Conservation (phyloP, 768 basidiomycete genomes). For the Tephrocybe sp. region DNA sequence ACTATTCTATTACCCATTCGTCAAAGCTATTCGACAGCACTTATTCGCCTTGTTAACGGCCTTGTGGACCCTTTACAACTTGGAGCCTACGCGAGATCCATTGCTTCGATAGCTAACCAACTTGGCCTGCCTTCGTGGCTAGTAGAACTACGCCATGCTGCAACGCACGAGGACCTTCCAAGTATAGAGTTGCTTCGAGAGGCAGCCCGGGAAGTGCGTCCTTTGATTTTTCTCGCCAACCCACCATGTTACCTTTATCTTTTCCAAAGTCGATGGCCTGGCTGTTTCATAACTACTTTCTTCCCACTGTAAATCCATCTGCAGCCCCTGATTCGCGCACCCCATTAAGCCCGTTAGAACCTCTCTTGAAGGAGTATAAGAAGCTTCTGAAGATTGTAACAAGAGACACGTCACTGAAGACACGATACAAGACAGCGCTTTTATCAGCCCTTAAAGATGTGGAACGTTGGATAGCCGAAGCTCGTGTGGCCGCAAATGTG, state of each 20-base stretch:
- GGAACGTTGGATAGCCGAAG: constrained; percentile 80
- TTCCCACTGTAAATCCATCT: constrained; percentile 66
- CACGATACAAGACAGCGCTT: constrained; percentile 49
- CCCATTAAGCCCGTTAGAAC: constrained; percentile 54
- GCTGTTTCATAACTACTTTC: constrained; percentile 83
- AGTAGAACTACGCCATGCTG: constrained; percentile 90
- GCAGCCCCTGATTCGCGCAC: constrained; percentile 29
- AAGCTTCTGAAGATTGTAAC: constrained; percentile 55
- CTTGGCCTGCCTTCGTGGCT: constrained; percentile 85
- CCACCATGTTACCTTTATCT: constrained; percentile 7
- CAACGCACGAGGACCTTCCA: constrained; percentile 94
- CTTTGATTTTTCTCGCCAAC: constrained; percentile 1
- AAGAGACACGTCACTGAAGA: constrained; percentile 61
- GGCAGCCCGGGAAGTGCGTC: constrained; percentile 64
- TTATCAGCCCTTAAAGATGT: constrained; percentile 52
- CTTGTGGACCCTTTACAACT: constrained; percentile 92
- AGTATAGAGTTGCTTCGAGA: constrained; percentile 76
- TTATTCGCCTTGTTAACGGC: constrained; percentile 91
- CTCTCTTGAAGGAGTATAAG: constrained; percentile 76
- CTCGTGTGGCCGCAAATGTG: constrained; percentile 56
- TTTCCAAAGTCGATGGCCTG: constrained; percentile 72
- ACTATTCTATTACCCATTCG: constrained; percentile 52
- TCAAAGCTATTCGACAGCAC: constrained; percentile 75
- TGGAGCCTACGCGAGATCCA: constrained; percentile 87
- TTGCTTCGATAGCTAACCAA: constrained; percentile 82